A percentile compares a stretch with the other conserved stretches of the same genome.
These are phyloP conservation scores for Eucalyptus regnans DNA, from an alignment of 345 rosid genomes.

Conservation along the genomic window DNA sequence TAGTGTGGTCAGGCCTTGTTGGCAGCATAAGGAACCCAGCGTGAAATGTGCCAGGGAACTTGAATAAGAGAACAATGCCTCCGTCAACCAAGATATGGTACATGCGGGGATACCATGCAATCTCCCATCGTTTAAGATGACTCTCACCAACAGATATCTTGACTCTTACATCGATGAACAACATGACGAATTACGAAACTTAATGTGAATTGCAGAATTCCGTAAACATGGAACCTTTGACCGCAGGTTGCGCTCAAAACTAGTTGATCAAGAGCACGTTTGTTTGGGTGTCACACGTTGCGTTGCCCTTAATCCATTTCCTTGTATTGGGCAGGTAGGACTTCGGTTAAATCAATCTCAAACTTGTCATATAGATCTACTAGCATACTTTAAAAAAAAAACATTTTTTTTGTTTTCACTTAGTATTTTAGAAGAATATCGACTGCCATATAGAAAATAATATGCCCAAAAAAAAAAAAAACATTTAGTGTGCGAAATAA, in stretches of 20 bases:
- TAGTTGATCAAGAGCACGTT: fast-evolving
- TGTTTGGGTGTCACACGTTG: fast-evolving
- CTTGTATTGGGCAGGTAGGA: neutral
- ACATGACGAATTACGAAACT: fast-evolving
- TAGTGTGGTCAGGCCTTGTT: neutral
- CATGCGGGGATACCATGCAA: neutral
- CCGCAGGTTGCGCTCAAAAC: fast-evolving
- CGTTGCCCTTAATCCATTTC: neutral
- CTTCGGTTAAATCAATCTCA: neutral
- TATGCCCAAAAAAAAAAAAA: neutral
- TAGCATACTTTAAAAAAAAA: neutral
- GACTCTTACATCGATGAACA: neutral
- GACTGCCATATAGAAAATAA: fast-evolving
- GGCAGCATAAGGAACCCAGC: fast-evolving
- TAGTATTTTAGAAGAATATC: neutral
- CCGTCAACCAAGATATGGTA: neutral
- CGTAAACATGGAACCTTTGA: fast-evolving
- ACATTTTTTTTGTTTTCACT: neutral
- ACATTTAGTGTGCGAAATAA: fast-evolving
- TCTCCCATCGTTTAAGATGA: neutral
- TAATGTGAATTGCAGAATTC: neutral
- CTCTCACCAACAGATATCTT: fast-evolving
- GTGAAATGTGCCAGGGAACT: neutral
- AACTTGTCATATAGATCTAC: neutral
- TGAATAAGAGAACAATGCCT: neutral